Base-by-base conservation (phyloP, 495 filamentous ascomycete genomes). In the Penicillium paradoxum region DNA sequence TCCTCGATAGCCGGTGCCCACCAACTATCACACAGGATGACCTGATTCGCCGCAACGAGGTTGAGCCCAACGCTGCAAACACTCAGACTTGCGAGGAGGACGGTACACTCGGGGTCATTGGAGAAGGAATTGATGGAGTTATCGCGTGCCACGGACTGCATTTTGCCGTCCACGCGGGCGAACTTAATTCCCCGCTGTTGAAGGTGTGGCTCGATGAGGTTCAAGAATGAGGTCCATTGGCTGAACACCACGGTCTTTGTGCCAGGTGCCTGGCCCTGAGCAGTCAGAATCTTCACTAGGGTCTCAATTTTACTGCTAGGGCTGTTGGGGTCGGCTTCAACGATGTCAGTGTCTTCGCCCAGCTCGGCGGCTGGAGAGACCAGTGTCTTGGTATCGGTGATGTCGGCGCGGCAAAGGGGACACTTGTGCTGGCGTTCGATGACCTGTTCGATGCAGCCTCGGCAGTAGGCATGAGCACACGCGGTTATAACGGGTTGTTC, bases 1-100 rank as follows among this genome's bases (percentile, higher is more conserved):
- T 95, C 90, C 67, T 97, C 91, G 53, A 96, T 91, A 0, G 90
- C 91, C 0, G 90, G 89, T 3, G 90, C 90, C 90, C 91, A 96
- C 91, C 90, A 96, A 39, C 80, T 85, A 63, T 97, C 91, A 0
- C 82, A 79, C 7, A 96, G 74, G 14, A 96, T 83, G 41, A 93
- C 90, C 21, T 91, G 91, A 49, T 91, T 91, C 1, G 91, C 92
- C 0, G 88, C 84, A 0, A 90, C 87, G 13, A 97, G 81, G 58
- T 97, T 97, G 34, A 97, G 75, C 1, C 92, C 92, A 14, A 97
- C 91, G 34, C 82, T 85, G 66, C 88, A 90, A 11, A 95, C 92
- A 10, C 79, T 82, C 18, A 97, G 73, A 61, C 83, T 88, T 6
- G 90, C 90, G 1, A 97, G 84, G 67, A 97, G 78, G 58, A 97